Evolutionary conservation across 495 filamentous ascomycete species (phyloP), one percentile per base, ranked within the genome.

Genomic region (Penicillium paxilli): DNA sequence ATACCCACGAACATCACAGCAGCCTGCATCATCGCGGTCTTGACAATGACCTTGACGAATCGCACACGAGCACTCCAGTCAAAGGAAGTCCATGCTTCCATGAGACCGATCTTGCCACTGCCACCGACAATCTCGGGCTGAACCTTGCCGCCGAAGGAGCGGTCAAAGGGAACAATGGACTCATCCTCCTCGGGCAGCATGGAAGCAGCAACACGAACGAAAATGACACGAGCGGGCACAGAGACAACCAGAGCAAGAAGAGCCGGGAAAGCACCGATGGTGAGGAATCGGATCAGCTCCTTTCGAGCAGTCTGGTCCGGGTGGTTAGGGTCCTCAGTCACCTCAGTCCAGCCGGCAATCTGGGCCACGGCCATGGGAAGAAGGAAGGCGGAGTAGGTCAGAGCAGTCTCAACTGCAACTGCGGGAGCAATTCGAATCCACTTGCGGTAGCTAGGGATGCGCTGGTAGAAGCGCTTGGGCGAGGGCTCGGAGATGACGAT

Each of bases 81-180:
- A 62, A 95, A 88, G 22, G 80, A 87, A 44, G 70, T 78, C 84
- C 89, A 87, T 0, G 89, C 90, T 57, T 91, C 87, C 24, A 80
- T 65, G 65, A 92, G 78, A 40, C 82, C 81, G 49, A 88, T 76
- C 55, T 77, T 80, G 60, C 88, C 87, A 64, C 79, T 82, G 48
- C 89, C 90, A 52, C 84, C 87, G 6, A 90, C 72, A 40, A 88
- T 79, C 19, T 79, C 81, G 19, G 86, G 80, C 23, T 70, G 64
- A 17, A 83, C 77, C 59, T 81, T 83, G 12, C 82, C 77, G 33
- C 77, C 83, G 54, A 89, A 89, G 42, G 77, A 82, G 44, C 86
- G 82, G 71, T 91, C 88, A 48, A 91, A 90, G n/a, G 85, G 83
- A 41, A 91, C 84, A 53, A 92, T 88, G 3, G 83, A 78, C 66